A percentile compares a stretch with the other conserved stretches of the same genome.
Conservation (phyloP, 352 stramenopile genomes). For the Phytophthora fragariaefolia region DNA sequence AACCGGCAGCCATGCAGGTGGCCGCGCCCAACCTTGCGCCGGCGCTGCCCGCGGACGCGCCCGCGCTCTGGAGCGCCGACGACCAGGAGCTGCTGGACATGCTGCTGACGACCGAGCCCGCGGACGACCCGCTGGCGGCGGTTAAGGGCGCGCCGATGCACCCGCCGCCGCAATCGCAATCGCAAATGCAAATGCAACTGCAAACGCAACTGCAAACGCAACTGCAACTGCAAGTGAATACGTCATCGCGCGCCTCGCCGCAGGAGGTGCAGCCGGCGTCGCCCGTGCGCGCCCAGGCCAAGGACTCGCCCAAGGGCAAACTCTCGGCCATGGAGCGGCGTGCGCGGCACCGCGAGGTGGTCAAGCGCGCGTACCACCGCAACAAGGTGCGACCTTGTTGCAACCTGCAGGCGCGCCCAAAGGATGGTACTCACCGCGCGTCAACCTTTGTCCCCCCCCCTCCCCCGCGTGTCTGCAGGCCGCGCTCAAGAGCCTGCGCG, state of each 20-base stretch:
- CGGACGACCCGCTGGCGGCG: constrained; percentile 2
- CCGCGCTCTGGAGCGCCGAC: constrained; percentile 37
- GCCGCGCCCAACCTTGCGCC: constrained; percentile 12
- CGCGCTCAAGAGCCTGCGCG: constrained; percentile 53
- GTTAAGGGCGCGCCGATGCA: constrained; percentile 16
- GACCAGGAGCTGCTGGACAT: constrained; percentile 46
- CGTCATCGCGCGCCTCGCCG: not conserved
- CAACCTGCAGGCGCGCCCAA: not conserved
- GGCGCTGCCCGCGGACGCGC: not conserved
- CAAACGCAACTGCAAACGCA: constrained; percentile 14
- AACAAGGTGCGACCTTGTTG: constrained; percentile 56
- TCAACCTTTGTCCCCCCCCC: constrained; percentile 26
- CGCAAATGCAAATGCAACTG: constrained; percentile 19
- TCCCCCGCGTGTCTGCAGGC: constrained; percentile 50
- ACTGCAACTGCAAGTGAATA: constrained; percentile 10
- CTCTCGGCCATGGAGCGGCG: constrained; percentile 63
- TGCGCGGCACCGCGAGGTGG: constrained; percentile 70
- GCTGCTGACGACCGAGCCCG: constrained; percentile 29
- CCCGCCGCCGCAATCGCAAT: too few species aligned
- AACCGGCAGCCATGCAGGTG: constrained; percentile 30
- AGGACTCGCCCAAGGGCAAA: constrained; percentile 37
- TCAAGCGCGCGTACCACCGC: constrained; percentile 76
- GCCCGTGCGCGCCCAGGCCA: constrained; percentile 5
- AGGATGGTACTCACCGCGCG: constrained; percentile 2
- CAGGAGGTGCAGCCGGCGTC: constrained; percentile 14